A percentile compares a stretch with the other conserved stretches of the same genome.
Evolutionary conservation across 2,329 filamentous ascomycete species (phyloP).

Genomic region (Ceratocystis colombiana): DNA sequence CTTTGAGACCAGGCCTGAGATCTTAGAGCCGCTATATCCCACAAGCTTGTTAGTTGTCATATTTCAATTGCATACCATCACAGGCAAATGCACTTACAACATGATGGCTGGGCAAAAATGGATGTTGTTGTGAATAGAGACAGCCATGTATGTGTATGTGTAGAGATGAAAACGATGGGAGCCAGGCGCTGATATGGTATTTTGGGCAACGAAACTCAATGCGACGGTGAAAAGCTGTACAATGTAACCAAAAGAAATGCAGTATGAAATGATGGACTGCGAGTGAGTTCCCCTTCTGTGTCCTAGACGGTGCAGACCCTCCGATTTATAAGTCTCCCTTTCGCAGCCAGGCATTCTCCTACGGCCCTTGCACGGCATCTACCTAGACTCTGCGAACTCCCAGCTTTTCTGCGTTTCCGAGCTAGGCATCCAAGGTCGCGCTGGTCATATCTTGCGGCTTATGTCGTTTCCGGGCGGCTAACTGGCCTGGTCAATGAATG

Average conservation of each 20-base stretch:
- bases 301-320: not conserved
- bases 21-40: constrained; percentile 13
- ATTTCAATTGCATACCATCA: not conserved
- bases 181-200: not conserved
- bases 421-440: not conserved
- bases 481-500: not conserved
- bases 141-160: not conserved
- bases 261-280: not conserved
- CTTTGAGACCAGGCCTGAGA: constrained; percentile 19
- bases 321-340: constrained; percentile 1
- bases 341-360: not conserved
- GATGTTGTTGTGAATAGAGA: not conserved
- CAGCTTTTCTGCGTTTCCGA: not conserved
- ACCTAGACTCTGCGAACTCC: not conserved
- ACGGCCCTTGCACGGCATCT: not conserved
- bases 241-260: not conserved
- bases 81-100: constrained; percentile 19
- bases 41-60: not conserved
- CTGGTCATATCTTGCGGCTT: not conserved
- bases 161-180: not conserved
- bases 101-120: not conserved
- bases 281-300: not conserved
- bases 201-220: not conserved
- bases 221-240: not conserved
- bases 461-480: not conserved